Evolutionary conservation across 768 basidiomycete species (phyloP).

Genomic region (Gloeophyllum trabeum): DNA sequence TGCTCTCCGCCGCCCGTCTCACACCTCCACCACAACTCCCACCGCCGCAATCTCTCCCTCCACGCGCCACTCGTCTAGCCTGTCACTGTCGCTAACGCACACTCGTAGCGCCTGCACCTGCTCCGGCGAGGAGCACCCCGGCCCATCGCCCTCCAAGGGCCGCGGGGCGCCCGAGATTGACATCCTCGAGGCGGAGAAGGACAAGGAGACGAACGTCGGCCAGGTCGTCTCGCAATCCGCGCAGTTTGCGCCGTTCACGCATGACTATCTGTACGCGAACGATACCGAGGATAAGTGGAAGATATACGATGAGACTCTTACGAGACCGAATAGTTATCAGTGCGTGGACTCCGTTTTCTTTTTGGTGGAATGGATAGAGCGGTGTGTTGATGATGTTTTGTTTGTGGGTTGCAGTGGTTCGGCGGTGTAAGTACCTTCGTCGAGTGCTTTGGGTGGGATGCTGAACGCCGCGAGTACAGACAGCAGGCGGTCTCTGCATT

Average conservation of each 20-base stretch:
- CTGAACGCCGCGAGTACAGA: slow-evolving; percentile 8
- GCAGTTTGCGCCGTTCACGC: slow-evolving; percentile 56
- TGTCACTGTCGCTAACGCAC: background rate
- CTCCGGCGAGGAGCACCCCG: slow-evolving; percentile 66
- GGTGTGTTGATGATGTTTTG: background rate
- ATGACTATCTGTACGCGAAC: slow-evolving; percentile 29
- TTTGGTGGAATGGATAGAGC: background rate
- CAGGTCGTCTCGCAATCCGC: slow-evolving; percentile 58
- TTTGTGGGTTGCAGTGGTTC: slow-evolving; percentile 26
- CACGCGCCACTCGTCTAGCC: background rate
- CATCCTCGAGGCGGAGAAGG: slow-evolving; percentile 65
- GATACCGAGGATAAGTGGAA: slow-evolving; percentile 20
- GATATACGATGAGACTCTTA: slow-evolving; percentile 23
- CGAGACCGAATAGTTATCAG: slow-evolving; percentile 24
- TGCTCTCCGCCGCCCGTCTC: background rate
- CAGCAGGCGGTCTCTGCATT: slow-evolving; percentile 40
- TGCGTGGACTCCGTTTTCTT: slow-evolving; percentile 7
- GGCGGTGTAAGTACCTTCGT: slow-evolving; percentile 31
- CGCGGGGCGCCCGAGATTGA: slow-evolving; percentile 80
- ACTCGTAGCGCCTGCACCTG: slow-evolving; percentile 63
- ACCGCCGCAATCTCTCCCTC: background rate
- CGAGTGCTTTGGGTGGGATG: background rate
- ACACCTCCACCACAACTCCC: slow-evolving; percentile 4
- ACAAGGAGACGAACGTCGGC: slow-evolving; percentile 33
- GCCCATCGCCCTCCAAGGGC: slow-evolving; percentile 40